Evolutionary conservation across 768 basidiomycete species (phyloP).

Genomic region (Pleurotus ostreatus): DNA sequence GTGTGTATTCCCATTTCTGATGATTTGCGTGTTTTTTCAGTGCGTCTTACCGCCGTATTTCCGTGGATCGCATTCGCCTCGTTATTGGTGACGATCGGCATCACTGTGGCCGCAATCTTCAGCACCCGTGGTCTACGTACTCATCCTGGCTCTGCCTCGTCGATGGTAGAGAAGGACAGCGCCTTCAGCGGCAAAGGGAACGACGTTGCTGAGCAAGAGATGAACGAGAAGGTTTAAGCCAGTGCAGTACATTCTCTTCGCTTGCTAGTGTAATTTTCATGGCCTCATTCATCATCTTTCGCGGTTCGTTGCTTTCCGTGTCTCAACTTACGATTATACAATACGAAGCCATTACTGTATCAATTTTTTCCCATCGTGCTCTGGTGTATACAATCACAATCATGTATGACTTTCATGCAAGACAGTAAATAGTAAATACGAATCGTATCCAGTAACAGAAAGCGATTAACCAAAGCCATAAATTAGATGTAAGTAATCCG

Average conservation of each 20-base stretch:
- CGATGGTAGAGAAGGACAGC: neutral
- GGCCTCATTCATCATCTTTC: too few species aligned
- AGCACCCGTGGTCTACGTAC: neutral
- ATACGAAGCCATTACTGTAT: too few species aligned
- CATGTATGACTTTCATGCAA: too few species aligned
- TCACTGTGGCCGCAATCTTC: conserved; percentile 1
- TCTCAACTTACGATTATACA: too few species aligned
- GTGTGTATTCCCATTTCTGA: neutral
- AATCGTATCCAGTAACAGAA: too few species aligned
- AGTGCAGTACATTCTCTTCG: neutral
- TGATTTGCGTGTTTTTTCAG: neutral
- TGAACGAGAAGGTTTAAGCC: neutral
- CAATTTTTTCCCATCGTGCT: too few species aligned
- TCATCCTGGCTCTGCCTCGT: neutral
- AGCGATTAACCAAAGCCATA: too few species aligned
- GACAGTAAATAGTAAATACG: too few species aligned
- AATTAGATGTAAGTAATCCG: too few species aligned
- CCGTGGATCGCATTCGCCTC: conserved; percentile 2
- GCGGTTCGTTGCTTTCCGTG: too few species aligned
- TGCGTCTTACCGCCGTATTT: conserved; percentile 2
- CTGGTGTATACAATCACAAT: too few species aligned
- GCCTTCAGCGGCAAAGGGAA: neutral
- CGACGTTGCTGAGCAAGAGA: neutral
- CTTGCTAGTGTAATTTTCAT: too few species aligned
- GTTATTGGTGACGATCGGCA: neutral